A percentile compares a stretch with the other conserved stretches of the same genome.
Evolutionary conservation across 2,329 filamentous ascomycete species (phyloP).

Genomic region (Ophiosphaerella korrae): DNA sequence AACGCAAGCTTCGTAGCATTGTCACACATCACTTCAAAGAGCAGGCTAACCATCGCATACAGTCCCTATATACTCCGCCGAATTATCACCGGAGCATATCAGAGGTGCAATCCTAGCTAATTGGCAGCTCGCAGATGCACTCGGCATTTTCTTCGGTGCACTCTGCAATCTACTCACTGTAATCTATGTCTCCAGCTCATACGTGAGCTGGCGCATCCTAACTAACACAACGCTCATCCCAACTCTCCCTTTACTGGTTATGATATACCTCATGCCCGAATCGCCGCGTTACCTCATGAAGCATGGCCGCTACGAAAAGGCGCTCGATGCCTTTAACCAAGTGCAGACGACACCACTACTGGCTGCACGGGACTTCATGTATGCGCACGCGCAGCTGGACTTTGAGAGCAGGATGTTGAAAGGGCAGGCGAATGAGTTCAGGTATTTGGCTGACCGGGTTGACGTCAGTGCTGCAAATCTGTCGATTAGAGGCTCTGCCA

Average conservation of each 20-base stretch:
- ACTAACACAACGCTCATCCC: slow-evolving; percentile 28
- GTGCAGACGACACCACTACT: slow-evolving; percentile 23
- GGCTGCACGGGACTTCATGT: slow-evolving; percentile 30
- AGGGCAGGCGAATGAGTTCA: slow-evolving; percentile 11
- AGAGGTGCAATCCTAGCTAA: slow-evolving; percentile 26
- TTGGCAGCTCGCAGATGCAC: slow-evolving; percentile 29
- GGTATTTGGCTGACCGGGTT: slow-evolving; percentile 16
- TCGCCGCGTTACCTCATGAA: slow-evolving; percentile 28
- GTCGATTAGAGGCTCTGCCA: background rate
- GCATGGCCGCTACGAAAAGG: slow-evolving; percentile 24
- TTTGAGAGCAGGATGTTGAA: slow-evolving; percentile 25
- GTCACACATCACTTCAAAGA: too few species aligned
- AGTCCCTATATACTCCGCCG: slow-evolving; percentile 29
- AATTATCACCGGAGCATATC: slow-evolving; percentile 27
- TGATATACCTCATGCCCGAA: slow-evolving; percentile 30
- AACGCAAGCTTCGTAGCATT: too few species aligned
- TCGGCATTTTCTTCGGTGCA: slow-evolving; percentile 24
- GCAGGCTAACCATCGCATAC: background rate
- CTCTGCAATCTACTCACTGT: slow-evolving; percentile 22
- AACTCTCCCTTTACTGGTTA: slow-evolving; percentile 21
- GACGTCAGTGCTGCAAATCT: slow-evolving; percentile 5
- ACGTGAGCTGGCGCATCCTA: slow-evolving; percentile 20
- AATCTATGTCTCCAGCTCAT: slow-evolving; percentile 7
- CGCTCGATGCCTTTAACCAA: slow-evolving; percentile 22
- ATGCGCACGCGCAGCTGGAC: slow-evolving; percentile 28